Percentiles rank a stretch among this genome's conserved stretches.
Conservation (phyloP, 768 basidiomycete genomes). For the Auricularia cornea region DNA sequence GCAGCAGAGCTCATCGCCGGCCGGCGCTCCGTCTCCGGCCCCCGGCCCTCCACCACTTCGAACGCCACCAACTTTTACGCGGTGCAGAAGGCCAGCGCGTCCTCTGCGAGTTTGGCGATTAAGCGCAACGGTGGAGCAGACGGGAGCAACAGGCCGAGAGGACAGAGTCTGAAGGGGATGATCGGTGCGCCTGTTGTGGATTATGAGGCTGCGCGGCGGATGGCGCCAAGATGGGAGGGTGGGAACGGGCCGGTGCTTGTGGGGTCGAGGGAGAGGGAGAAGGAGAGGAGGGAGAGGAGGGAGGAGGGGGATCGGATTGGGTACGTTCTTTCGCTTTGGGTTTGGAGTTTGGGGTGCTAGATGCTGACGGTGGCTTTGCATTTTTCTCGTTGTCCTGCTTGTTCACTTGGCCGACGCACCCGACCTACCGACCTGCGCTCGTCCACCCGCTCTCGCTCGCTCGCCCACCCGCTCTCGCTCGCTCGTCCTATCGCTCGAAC, state of each 20-base stretch:
- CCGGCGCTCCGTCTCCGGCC: neutral
- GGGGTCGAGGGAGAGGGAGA: neutral
- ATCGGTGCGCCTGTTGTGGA: neutral
- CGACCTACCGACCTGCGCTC: neutral
- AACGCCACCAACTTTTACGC: neutral
- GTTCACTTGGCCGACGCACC: no score
- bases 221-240: neutral
- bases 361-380: neutral
- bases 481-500: neutral
- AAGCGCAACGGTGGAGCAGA: no score
- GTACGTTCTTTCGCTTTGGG: constrained; percentile 34
- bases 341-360: no score
- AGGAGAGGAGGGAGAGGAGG: neutral
- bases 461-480: neutral
- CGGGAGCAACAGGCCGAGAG: neutral
- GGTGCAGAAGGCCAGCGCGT: neutral
- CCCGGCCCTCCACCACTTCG: neutral
- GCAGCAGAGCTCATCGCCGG: neutral
- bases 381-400: no score
- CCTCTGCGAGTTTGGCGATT: neutral
- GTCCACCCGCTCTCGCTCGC: constrained; percentile 1
- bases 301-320: constrained; percentile 43
- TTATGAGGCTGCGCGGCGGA: neutral
- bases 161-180: neutral
- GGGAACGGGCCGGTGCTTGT: neutral